Base-by-base conservation (phyloP, 148 eudicot species). In the Rhododendron mucronatum region DNA sequence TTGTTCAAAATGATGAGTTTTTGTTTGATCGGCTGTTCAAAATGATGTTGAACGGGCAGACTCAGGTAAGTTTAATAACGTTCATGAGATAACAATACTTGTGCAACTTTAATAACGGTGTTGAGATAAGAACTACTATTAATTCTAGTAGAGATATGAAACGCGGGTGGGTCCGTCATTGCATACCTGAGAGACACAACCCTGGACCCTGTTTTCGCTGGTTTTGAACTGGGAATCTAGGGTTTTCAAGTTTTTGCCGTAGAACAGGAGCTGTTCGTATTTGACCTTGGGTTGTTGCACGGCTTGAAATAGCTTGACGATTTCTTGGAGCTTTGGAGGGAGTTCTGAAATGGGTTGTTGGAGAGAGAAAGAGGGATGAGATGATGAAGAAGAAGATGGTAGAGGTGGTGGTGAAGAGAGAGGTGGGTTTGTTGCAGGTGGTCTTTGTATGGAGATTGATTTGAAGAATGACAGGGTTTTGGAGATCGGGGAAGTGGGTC, bases 251-350 rank as follows among this genome's bases (percentile, higher is more conserved):
- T 93, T 94, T 12, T 67, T 89, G 37, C 94, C 98, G 30, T 96
- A 96, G 87, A 94, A 95, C 80, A 96, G 73, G 9, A 95, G 88
- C 82, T 96, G 99, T 51, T 96, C 92, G 88, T 96, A 96, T 87
- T 93, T 96, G 80, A 98, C 98, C 79, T 93, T 92, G n/a, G 96
- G 93, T 47, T 95, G 91, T 30, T 88, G 74, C 2, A 90, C 93
- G 30, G 90, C 90, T 90, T 94, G 99, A 84, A 96, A 96, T 23
- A 95, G 92, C 5, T 88, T 91, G 84, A 96, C 83, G 86, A 96
- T 96, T 83, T 95, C 96, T 86, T 91, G 98, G 84, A 96, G 96
- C 88, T 94, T 95, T 1, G 94, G 94, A 12, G 99, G 99, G 13
- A 96, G 93, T 15, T 96, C 94, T 86, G 91, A 93, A 7, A 93